phyloP scores from a whole-genome alignment of 1,284 basidiomycete genomes.

The Papiliotrema fonsecae region DNA sequence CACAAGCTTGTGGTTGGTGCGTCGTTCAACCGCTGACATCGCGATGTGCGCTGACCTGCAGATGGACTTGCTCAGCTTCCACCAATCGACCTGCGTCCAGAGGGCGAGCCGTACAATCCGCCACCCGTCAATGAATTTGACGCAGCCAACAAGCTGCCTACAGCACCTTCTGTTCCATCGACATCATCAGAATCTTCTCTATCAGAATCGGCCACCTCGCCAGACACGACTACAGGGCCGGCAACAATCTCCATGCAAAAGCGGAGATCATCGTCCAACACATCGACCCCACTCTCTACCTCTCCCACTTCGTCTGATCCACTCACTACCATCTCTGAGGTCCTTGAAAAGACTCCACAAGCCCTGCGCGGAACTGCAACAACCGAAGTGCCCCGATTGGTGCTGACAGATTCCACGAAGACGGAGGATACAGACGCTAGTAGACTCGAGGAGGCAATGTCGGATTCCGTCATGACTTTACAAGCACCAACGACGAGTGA shows the following conservation, averaged over 20 bases:
- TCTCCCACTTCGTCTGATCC: conserved; percentile 2
- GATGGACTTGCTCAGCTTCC: conserved; percentile 44
- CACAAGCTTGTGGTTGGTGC: conserved; percentile 68
- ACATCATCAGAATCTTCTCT: neutral
- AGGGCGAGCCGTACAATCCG: conserved; percentile 42
- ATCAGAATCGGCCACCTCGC: neutral
- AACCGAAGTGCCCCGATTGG: conserved; percentile 1
- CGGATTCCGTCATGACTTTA: conserved; percentile 27
- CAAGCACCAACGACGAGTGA: neutral
- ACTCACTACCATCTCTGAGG: neutral
- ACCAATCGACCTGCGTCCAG: conserved; percentile 43
- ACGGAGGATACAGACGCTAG: conserved; percentile 7
- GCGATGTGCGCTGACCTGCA: conserved; percentile 2
- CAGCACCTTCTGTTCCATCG: neutral
- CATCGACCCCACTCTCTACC: neutral
- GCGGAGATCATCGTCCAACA: neutral
- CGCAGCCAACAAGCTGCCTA: neutral
- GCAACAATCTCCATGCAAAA: too few species aligned
- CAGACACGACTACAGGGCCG: too few species aligned
- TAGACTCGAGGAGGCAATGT: conserved; percentile 32
- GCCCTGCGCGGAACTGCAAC: neutral
- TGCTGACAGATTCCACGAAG: conserved; percentile 4
- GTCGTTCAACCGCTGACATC: conserved; percentile 4
- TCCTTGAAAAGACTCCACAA: conserved; percentile 7
- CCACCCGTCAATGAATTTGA: too few species aligned